Evolutionary conservation across 345 rosid genomes (phyloP).

Genomic region (Pseudoturritis turrita): DNA sequence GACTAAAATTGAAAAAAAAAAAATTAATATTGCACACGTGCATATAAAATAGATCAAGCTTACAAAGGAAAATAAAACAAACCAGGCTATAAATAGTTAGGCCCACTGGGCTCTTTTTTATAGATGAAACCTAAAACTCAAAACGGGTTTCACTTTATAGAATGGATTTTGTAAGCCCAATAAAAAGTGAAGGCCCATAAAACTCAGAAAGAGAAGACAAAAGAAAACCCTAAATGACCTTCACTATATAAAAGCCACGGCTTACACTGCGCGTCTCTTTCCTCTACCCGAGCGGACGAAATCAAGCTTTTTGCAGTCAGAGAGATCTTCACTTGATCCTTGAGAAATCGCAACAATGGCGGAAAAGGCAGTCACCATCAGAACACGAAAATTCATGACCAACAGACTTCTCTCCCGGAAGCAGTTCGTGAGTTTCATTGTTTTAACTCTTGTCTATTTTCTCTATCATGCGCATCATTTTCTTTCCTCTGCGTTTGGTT

Average conservation of each 20-base stretch:
- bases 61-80: no score
- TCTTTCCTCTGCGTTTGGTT: neutral
- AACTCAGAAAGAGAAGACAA: neutral
- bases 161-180: neutral
- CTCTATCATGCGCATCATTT: neutral
- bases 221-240: conserved; percentile 18
- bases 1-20: neutral
- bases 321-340: conserved; percentile 16
- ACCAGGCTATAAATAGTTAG: neutral
- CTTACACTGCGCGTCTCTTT: neutral
- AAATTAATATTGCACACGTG: neutral
- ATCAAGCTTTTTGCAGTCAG: neutral
- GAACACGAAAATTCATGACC: conserved; percentile 96
- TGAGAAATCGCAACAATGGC: conserved; percentile 44
- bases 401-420: conserved; percentile 98
- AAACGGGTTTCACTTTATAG: neutral
- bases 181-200: conserved; percentile 1
- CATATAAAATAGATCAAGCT: no score
- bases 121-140: neutral
- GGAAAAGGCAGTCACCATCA: conserved; percentile 85
- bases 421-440: conserved; percentile 70
- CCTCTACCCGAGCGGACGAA: conserved; percentile 32
- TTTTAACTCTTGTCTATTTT: neutral
- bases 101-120: neutral
- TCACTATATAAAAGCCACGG: conserved; percentile 4